A percentile compares a stretch with the other conserved stretches of the same genome.
phyloP scores from a whole-genome alignment of 768 basidiomycete species.

The Suillus placidus region DNA sequence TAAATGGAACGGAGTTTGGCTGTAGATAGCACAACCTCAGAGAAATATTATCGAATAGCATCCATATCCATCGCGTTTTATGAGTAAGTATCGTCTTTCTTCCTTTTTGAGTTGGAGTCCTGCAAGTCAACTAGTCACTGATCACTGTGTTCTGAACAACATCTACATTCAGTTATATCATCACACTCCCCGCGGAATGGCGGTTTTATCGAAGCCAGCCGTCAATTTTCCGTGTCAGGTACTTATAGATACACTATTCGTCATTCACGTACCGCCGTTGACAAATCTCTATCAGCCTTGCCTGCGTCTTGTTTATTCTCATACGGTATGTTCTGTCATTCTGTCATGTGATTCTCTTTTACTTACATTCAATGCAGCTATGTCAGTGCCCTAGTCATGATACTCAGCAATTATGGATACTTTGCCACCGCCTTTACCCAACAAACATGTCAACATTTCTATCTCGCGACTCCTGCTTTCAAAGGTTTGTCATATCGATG shows the following conservation, averaged over 20 bases:
- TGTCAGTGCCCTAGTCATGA: conserved; percentile 49
- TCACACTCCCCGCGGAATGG: conserved; percentile 36
- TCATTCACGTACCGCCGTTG: background rate
- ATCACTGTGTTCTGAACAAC: background rate
- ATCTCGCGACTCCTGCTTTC: conserved; percentile 54
- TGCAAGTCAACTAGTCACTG: too few relatives aligned
- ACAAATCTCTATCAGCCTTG: conserved; percentile 21
- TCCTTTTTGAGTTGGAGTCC: background rate
- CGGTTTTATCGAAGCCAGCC: conserved; percentile 38
- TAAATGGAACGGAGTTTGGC: background rate
- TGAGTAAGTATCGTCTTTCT: conserved; percentile 32
- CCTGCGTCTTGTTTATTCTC: conserved; percentile 36
- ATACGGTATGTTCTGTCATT: conserved; percentile 27
- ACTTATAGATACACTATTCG: background rate
- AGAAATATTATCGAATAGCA: conserved; percentile 37
- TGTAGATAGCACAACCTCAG: conserved; percentile 17
- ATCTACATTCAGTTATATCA: conserved; percentile 27
- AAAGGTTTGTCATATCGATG: conserved; percentile 48
- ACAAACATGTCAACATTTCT: conserved; percentile 50
- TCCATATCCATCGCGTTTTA: conserved; percentile 42
- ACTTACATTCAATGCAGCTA: conserved; percentile 20
- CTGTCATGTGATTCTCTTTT: background rate
- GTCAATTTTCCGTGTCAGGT: conserved; percentile 31
- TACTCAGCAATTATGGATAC: conserved; percentile 59
- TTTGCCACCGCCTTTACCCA: conserved; percentile 55